Evolutionary conservation across 78 protist genomes (phyloP).

Genomic region (Cavenderia fasciculata): DNA sequence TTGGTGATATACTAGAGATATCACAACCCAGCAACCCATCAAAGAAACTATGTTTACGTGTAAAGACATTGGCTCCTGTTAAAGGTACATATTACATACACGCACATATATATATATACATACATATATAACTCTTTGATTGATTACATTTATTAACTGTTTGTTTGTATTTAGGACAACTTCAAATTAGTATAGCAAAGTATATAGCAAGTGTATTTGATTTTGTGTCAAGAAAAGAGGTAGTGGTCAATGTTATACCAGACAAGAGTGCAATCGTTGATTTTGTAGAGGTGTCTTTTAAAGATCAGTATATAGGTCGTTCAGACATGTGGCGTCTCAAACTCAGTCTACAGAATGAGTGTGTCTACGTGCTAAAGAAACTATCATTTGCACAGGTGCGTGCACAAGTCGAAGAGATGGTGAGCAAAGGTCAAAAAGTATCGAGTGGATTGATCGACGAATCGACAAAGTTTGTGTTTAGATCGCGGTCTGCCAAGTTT

Average conservation of each 20-base stretch:
- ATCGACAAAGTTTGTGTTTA: constrained; percentile 84
- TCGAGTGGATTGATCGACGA: constrained; percentile 80
- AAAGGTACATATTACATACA: no score
- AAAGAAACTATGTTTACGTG: constrained; percentile 49
- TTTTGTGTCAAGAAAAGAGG: constrained; percentile 23
- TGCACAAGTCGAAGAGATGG: constrained; percentile 83
- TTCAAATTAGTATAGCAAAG: constrained; percentile 57
- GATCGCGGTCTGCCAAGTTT: constrained; percentile 84
- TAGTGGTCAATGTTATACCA: constrained; percentile 57
- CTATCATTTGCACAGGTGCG: constrained; percentile 62
- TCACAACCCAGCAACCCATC: constrained; percentile 27
- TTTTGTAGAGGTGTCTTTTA: constrained; percentile 71
- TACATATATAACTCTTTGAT: no score
- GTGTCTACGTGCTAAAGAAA: constrained; percentile 72
- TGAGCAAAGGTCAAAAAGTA: constrained; percentile 40
- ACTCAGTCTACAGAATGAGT: constrained; percentile 28
- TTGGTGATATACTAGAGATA: constrained; percentile 40
- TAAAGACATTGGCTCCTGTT: constrained; percentile 53
- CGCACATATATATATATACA: no score
- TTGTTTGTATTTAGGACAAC: no score
- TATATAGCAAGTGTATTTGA: constrained; percentile 70
- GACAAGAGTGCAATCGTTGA: constrained; percentile 62
- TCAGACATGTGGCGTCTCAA: constrained; percentile 86
- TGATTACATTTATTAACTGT: no score
- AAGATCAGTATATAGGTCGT: constrained; percentile 84